Evolutionary conservation across 768 basidiomycete genomes (phyloP).

Genomic region (Mycena indigotica): DNA sequence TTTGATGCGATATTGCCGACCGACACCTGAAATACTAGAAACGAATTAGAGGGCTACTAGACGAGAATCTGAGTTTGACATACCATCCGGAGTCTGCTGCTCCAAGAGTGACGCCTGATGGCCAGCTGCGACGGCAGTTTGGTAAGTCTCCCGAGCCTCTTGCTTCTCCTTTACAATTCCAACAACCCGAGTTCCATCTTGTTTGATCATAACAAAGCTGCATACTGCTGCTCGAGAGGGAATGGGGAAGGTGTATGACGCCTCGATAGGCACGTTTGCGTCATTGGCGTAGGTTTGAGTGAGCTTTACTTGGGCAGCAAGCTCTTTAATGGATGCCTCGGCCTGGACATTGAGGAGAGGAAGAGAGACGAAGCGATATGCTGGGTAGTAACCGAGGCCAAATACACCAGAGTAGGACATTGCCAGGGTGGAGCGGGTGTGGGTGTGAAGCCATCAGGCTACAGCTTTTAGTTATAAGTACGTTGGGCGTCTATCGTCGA

Average conservation of each 20-base stretch:
- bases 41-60: neutral
- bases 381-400: conserved; percentile 11
- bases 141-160: conserved; percentile 19
- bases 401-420: conserved; percentile 8
- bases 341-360: conserved; percentile 17
- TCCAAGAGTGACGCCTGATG: conserved; percentile 20
- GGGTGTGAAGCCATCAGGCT: neutral
- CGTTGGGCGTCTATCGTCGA: too few relatives aligned
- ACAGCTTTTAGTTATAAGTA: too few relatives aligned
- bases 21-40: conserved; percentile 20
- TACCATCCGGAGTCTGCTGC: conserved; percentile 20
- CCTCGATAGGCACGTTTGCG: conserved; percentile 15
- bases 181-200: conserved; percentile 18
- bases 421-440: neutral
- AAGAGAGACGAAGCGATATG: conserved; percentile 4
- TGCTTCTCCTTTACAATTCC: conserved; percentile 20
- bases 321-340: conserved; percentile 21
- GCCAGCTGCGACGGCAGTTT: conserved; percentile 13
- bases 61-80: too few relatives aligned
- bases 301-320: conserved; percentile 22
- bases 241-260: conserved; percentile 19
- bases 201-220: conserved; percentile 19
- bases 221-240: conserved; percentile 19
- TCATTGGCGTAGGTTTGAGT: conserved; percentile 21
- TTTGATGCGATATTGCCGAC: conserved; percentile 17